These are phyloP conservation scores for Naganishia liquefaciens DNA, from an alignment of 1,284 basidiomycete genomes.

Conservation along the genomic window DNA sequence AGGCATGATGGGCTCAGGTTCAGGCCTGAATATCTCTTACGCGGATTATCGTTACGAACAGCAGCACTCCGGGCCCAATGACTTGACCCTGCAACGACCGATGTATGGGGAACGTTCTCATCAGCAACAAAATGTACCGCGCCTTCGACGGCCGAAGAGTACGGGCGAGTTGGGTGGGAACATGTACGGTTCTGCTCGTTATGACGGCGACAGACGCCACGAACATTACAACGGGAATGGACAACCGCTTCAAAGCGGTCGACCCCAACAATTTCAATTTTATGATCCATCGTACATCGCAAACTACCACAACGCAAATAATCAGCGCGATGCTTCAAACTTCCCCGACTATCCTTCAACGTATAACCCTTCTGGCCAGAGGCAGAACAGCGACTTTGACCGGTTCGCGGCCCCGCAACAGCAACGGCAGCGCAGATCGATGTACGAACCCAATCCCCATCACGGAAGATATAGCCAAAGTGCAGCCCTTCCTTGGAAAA, in stretches of 20 bases:
- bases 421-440: not conserved
- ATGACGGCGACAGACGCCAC: not conserved
- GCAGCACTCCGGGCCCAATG: conserved; percentile 4
- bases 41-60: conserved; percentile 20
- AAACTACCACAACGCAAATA: not conserved
- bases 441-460: not conserved
- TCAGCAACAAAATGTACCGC: conserved; percentile 12
- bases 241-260: not conserved
- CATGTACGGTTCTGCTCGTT: not conserved
- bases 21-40: conserved; percentile 24
- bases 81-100: not conserved
- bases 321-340: not conserved
- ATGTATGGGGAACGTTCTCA: not conserved
- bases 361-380: not conserved
- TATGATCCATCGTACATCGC: not conserved
- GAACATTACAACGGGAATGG: not conserved
- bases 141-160: conserved; percentile 33
- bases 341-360: conserved; percentile 1
- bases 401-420: not conserved
- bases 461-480: conserved; percentile 9
- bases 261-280: not conserved
- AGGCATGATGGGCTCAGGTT: conserved; percentile 5
- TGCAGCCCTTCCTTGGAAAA: not conserved
- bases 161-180: conserved; percentile 15
- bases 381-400: not conserved